Percentiles rank a stretch among this genome's conserved stretches.
Conservation (phyloP, 306 rosid species). For the Pyrus betulifolia region DNA sequence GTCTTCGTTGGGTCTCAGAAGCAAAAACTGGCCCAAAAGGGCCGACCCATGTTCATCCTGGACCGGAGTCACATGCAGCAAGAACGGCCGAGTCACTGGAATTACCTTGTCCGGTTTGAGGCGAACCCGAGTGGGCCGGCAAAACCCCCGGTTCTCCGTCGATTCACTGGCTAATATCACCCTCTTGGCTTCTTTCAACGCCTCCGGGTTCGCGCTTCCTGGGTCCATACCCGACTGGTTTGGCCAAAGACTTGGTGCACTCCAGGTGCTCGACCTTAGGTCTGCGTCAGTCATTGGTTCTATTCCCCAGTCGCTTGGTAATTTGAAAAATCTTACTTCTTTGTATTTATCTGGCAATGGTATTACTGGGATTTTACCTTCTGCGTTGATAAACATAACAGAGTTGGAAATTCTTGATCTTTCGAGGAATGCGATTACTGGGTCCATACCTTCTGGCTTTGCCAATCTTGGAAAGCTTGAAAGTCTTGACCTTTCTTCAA, state of each 20-base stretch:
- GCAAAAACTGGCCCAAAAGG: conserved; percentile 72
- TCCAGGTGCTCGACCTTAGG: conserved; percentile 60
- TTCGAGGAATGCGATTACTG: conserved; percentile 60
- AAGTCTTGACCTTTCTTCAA: conserved; percentile 55
- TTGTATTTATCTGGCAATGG: conserved; percentile 53
- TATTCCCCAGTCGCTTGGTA: conserved; percentile 58
- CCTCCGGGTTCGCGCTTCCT: conserved; percentile 76
- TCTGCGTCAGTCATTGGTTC: conserved; percentile 52
- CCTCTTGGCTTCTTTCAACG: conserved; percentile 51
- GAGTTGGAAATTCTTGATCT: conserved; percentile 55
- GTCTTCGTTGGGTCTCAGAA: conserved; percentile 62
- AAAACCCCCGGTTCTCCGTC: conserved; percentile 46
- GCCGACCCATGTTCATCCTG: conserved; percentile 57
- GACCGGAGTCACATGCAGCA: conserved; percentile 66
- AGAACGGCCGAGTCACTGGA: conserved; percentile 40
- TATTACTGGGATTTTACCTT: conserved; percentile 61
- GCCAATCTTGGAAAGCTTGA: conserved; percentile 49
- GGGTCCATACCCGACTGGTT: conserved; percentile 85
- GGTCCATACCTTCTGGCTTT: conserved; percentile 43
- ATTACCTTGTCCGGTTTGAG: conserved; percentile 51
- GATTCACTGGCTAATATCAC: conserved; percentile 56
- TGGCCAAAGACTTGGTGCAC: conserved; percentile 45
- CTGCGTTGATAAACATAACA: conserved; percentile 41
- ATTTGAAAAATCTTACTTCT: conserved; percentile 32
- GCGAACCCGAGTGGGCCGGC: conserved; percentile 39